These are phyloP conservation scores for Ramaria rubella DNA, from an alignment of 768 basidiomycete species.

Conservation along the genomic window DNA sequence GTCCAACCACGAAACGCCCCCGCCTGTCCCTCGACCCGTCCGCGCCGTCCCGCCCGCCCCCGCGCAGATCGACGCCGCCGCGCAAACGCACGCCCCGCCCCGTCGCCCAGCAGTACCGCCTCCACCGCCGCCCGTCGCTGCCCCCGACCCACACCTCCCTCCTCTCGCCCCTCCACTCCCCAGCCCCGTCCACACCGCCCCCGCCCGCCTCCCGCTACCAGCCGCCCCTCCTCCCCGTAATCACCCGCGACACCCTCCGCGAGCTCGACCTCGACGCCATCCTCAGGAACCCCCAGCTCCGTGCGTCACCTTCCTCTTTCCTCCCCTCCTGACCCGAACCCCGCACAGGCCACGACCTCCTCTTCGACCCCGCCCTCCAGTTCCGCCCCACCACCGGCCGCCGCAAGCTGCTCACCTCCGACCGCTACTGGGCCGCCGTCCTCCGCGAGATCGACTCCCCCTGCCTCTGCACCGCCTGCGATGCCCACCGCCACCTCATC, in stretches of 20 bases:
- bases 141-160: background rate
- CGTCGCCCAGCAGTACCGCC: background rate
- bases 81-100: background rate
- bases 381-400: slow-evolving; percentile 73
- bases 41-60: background rate
- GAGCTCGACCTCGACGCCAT: slow-evolving; percentile 84
- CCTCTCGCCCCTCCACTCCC: background rate
- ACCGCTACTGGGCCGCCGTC: slow-evolving; percentile 83
- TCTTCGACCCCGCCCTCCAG: slow-evolving; percentile 81
- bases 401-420: slow-evolving; percentile 62
- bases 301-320: slow-evolving; percentile 43
- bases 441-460: slow-evolving; percentile 69
- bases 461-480: slow-evolving; percentile 80
- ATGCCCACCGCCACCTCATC: slow-evolving; percentile 43
- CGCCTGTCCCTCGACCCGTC: background rate
- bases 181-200: background rate
- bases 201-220: background rate
- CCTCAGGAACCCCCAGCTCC: slow-evolving; percentile 83
- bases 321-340: slow-evolving; percentile 5
- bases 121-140: background rate
- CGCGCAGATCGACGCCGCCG: background rate
- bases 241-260: slow-evolving; percentile 76
- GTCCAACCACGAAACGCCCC: background rate
- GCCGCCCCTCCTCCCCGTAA: slow-evolving; percentile 64
- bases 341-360: slow-evolving; percentile 71